A percentile compares a stretch with the other conserved stretches of the same genome.
Evolutionary conservation across 345 rosid species (phyloP).

Genomic region (Raphanus sativus): DNA sequence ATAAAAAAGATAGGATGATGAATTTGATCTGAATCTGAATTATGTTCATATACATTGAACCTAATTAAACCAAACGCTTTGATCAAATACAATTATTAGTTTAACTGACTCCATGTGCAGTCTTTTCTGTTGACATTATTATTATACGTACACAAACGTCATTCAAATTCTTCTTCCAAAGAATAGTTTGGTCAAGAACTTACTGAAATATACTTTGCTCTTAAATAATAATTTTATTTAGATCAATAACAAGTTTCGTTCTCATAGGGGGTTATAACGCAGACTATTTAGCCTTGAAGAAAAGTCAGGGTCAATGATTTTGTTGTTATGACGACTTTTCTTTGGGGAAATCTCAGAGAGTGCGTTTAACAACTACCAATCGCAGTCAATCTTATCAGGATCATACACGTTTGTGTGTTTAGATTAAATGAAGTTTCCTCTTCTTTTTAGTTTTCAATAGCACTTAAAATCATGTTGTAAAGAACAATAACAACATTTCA

Average conservation of each 20-base stretch:
- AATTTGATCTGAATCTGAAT: not conserved
- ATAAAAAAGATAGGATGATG: not conserved
- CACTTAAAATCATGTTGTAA: not conserved
- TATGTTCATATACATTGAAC: slow-evolving; percentile 9
- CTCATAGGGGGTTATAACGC: not conserved
- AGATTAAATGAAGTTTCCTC: too few species aligned
- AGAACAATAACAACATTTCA: not conserved
- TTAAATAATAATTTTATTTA: not conserved
- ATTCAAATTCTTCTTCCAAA: not conserved
- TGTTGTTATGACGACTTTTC: slow-evolving; percentile 10
- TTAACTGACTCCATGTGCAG: not conserved
- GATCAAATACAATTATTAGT: slow-evolving; percentile 1
- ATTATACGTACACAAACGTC: not conserved
- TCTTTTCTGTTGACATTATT: not conserved
- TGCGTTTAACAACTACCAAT: slow-evolving; percentile 12
- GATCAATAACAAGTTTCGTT: not conserved
- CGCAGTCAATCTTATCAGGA: slow-evolving; percentile 7
- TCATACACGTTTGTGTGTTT: slow-evolving; percentile 26
- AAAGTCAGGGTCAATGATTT: slow-evolving; percentile 20
- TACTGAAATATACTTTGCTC: not conserved
- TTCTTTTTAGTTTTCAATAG: not conserved
- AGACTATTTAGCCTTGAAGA: not conserved
- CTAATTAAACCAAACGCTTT: slow-evolving; percentile 3
- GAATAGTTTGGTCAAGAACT: not conserved
- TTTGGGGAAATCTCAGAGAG: not conserved